phyloP scores from a whole-genome alignment of 1,139 yeast species.

The Pichia inconspicua region DNA sequence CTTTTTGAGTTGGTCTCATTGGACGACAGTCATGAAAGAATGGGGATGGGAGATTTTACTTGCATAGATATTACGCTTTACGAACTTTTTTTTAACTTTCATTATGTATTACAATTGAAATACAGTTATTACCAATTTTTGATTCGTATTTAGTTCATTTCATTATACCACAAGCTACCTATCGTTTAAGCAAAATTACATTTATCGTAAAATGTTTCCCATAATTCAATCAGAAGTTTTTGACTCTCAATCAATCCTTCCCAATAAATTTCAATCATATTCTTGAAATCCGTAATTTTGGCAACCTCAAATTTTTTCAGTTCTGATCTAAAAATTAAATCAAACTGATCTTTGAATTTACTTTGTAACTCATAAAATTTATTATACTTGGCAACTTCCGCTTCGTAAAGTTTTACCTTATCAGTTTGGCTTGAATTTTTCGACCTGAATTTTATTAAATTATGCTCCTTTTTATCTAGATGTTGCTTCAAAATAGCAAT shows the following conservation, averaged over 20 bases:
- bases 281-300: slow-evolving; percentile 78
- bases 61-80: slow-evolving; percentile 22
- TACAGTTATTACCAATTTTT: background rate
- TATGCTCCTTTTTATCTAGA: slow-evolving; percentile 39
- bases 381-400: slow-evolving; percentile 49
- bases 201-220: slow-evolving; percentile 79
- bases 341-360: slow-evolving; percentile 22
- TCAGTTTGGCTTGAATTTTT: slow-evolving; percentile 27
- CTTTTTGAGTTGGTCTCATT: slow-evolving; percentile 48
- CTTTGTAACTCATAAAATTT: slow-evolving; percentile 38
- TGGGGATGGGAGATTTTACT: slow-evolving; percentile 69
- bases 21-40: slow-evolving; percentile 64
- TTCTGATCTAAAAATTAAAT: slow-evolving; percentile 57
- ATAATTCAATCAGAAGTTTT: slow-evolving; percentile 86
- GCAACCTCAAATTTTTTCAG: slow-evolving; percentile 64
- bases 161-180: background rate
- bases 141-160: background rate
- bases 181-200: slow-evolving; percentile 24
- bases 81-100: background rate
- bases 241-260: slow-evolving; percentile 91
- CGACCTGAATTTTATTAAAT: slow-evolving; percentile 28
- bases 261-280: slow-evolving; percentile 80
- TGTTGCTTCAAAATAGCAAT: slow-evolving; percentile 42
- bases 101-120: background rate
- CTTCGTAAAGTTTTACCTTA: slow-evolving; percentile 45